Base-by-base conservation (phyloP, 2,329 filamentous ascomycete species). In the Aspergillus chevalieri region DNA sequence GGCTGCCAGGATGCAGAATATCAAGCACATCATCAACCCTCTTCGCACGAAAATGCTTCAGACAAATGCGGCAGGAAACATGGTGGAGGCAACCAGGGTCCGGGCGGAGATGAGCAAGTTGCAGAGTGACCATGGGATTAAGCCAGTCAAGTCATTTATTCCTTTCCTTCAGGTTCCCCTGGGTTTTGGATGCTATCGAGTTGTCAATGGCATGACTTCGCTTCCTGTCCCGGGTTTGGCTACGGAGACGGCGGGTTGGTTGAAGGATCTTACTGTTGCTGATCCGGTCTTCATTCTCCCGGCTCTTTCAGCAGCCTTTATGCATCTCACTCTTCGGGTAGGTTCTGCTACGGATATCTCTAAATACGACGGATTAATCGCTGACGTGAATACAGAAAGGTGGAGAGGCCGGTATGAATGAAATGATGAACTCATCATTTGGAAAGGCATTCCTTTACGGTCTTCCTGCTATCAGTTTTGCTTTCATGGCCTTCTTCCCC, bases 241-340 rank as follows among this genome's bases (percentile, higher is more conserved):
- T 59, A 74, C 72, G 1, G 87, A 87, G 28, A 85, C 87, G 2
- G 71, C 84, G 33, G 71, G 84, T 38, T 98, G 93, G 93, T 80
- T 97, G 57, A 71, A 74, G 1, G 87, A 97, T 66, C 70, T 98
- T 54, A 85, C 89, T 0, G 64, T 83, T 19, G 68, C 80, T 2
- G 93, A 98, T 68, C 92, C 93, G 0, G 85, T 78, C 60, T 92
- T 81, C 58, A 67, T 93, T 38, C 72, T 97, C 28, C 93, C 93
- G 1, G 54, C 82, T 2, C 50, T 77, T 1, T 82, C 83, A 3
- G 78, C 83, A 1, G 67, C 64, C 6, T 63, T 82, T 47, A 78
- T 86, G 67, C 80, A 78, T 57, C 57, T 74, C 24, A 78, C 82
- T 46, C 71, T 89, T 49, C 76, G 75, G 72, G 83, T 84, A 73